Conservation (phyloP, 2,329 filamentous ascomycete species). For the Fusarium verticillioides region DNA sequence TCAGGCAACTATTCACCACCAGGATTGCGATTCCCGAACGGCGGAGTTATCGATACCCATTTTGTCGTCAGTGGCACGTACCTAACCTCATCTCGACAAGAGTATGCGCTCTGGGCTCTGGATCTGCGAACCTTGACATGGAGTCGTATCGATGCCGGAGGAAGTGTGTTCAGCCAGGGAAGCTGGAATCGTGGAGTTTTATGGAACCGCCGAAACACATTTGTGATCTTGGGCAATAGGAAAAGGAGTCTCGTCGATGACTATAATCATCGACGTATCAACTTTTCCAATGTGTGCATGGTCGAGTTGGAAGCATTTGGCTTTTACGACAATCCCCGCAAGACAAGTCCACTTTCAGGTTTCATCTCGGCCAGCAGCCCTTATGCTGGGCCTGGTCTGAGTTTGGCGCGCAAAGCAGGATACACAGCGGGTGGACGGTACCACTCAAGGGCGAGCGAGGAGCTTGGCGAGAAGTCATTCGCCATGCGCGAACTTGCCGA, state of each 20-base stretch:
- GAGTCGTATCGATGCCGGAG: slow-evolving; percentile 95
- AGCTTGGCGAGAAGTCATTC: slow-evolving; percentile 84
- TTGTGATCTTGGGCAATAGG: slow-evolving; percentile 93
- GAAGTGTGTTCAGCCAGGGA: slow-evolving; percentile 92
- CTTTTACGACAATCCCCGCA: slow-evolving; percentile 93
- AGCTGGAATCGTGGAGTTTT: slow-evolving; percentile 97
- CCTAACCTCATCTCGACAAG: slow-evolving; percentile 96
- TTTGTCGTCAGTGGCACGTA: slow-evolving; percentile 99
- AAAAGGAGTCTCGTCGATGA: slow-evolving; percentile 95
- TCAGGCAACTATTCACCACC: slow-evolving; percentile 86
- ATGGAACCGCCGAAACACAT: slow-evolving; percentile 93
- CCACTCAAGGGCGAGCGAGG: slow-evolving; percentile 81
- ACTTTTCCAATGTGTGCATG: slow-evolving; percentile 96
- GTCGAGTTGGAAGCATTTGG: slow-evolving; percentile 98
- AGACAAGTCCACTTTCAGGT: slow-evolving; percentile 79
- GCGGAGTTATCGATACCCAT: slow-evolving; percentile 92
- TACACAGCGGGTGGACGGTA: slow-evolving; percentile 79
- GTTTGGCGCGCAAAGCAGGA: slow-evolving; percentile 68
- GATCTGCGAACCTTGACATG: slow-evolving; percentile 89
- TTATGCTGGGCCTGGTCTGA: slow-evolving; percentile 67
- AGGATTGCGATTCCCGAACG: slow-evolving; percentile 93
- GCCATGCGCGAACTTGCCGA: slow-evolving; percentile 87
- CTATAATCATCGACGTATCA: slow-evolving; percentile 97
- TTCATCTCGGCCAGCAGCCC: slow-evolving; percentile 86
- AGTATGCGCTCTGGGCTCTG: slow-evolving; percentile 96